A percentile compares a stretch with the other conserved stretches of the same genome.
These are phyloP conservation scores for Vicia villosa DNA, from an alignment of 306 rosid species.

Conservation along the genomic window DNA sequence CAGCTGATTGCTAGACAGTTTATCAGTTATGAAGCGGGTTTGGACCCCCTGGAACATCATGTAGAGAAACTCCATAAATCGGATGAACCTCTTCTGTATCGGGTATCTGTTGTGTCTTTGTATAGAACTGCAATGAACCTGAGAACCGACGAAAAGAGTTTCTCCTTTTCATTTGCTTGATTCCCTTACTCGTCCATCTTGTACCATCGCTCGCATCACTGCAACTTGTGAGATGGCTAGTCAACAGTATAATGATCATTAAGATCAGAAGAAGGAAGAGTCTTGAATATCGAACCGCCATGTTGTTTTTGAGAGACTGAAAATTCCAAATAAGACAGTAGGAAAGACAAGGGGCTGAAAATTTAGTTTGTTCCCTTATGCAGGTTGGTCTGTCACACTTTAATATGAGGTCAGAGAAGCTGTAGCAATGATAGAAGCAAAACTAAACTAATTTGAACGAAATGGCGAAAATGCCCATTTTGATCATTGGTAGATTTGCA, in stretches of 20 bases:
- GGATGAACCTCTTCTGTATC: constrained; percentile 37
- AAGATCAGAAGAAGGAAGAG: constrained; percentile 48
- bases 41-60: constrained; percentile 79
- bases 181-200: constrained; percentile 43
- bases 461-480: constrained; percentile 62
- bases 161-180: constrained; percentile 41
- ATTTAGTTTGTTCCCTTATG: constrained; percentile 39
- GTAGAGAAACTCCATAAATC: constrained; percentile 54
- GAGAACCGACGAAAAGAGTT: constrained; percentile 42
- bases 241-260: constrained; percentile 51
- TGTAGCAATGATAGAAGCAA: constrained; percentile 55
- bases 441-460: constrained; percentile 34
- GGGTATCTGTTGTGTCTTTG: constrained; percentile 45
- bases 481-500: constrained; percentile 21
- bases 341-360: constrained; percentile 34
- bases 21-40: constrained; percentile 88
- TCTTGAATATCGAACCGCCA: constrained; percentile 59
- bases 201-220: constrained; percentile 46
- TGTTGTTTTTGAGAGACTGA: constrained; percentile 33
- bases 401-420: constrained; percentile 45
- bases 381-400: constrained; percentile 36
- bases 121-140: constrained; percentile 50
- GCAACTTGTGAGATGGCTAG: constrained; percentile 55
- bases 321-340: constrained; percentile 15
- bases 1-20: constrained; percentile 38